Conservation (phyloP, 768 basidiomycete genomes). For the Agaricus bisporus region DNA sequence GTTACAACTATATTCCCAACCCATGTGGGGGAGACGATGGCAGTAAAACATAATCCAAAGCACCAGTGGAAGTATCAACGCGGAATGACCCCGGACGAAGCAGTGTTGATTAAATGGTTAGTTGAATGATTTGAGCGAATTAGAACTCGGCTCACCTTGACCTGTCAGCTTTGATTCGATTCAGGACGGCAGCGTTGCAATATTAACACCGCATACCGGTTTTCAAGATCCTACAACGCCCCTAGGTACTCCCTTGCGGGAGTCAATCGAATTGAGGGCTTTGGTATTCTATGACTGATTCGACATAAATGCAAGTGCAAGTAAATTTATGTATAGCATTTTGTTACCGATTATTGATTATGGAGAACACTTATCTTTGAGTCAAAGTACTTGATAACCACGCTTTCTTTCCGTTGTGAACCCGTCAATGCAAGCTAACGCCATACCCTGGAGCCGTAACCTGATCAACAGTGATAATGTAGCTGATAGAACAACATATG, state of each 20-base stretch:
- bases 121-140: slow-evolving; percentile 14
- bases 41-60: slow-evolving; percentile 36
- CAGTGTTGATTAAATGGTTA: slow-evolving; percentile 48
- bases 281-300: slow-evolving; percentile 52
- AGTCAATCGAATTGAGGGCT: slow-evolving; percentile 57
- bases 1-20: slow-evolving; percentile 41
- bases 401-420: no score
- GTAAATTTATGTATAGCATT: no score
- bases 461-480: no score
- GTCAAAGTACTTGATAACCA: no score
- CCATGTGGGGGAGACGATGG: slow-evolving; percentile 43
- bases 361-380: no score
- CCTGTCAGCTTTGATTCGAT: slow-evolving; percentile 20
- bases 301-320: no score
- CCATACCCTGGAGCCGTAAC: no score
- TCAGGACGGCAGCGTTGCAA: slow-evolving; percentile 41
- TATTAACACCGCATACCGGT: slow-evolving; percentile 55
- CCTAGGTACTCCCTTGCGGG: slow-evolving; percentile 37
- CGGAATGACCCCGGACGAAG: slow-evolving; percentile 42
- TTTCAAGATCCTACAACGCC: slow-evolving; percentile 52
- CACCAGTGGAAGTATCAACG: slow-evolving; percentile 48
- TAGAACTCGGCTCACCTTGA: no score
- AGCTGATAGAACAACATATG: no score
- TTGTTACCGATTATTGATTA: no score
- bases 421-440: no score